Conservation (phyloP, 177 flowering plant genomes). For the Vitis hybrid region DNA sequence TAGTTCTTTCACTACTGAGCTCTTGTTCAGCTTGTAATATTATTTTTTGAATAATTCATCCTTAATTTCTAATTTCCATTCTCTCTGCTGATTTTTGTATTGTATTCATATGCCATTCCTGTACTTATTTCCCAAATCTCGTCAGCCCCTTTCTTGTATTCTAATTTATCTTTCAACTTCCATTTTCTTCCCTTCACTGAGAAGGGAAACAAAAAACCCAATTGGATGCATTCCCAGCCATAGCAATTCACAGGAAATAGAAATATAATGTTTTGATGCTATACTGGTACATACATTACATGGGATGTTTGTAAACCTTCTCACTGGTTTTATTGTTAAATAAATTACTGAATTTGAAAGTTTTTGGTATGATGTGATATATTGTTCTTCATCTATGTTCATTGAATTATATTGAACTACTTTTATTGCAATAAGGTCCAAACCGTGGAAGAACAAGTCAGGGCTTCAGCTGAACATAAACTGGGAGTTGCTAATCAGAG, state of each 20-base stretch:
- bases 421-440: constrained; percentile 51
- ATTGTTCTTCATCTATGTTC: not conserved
- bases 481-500: constrained; percentile 99
- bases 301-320: not conserved
- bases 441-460: constrained; percentile 98
- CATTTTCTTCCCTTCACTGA: not conserved
- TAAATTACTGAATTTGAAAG: not conserved
- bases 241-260: not conserved
- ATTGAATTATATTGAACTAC: not conserved
- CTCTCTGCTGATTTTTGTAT: too few species aligned
- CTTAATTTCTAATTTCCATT: too few species aligned
- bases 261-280: not conserved
- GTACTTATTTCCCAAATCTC: too few species aligned
- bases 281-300: not conserved
- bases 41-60: too few species aligned
- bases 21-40: too few species aligned
- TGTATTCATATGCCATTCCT: too few species aligned
- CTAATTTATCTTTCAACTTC: not conserved
- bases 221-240: not conserved
- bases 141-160: not conserved
- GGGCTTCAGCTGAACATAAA: constrained; percentile 99
- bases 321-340: not conserved
- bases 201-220: not conserved
- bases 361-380: not conserved
- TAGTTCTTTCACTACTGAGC: too few species aligned